A percentile compares a stretch with the other conserved stretches of the same genome.
phyloP scores from a whole-genome alignment of 2,329 filamentous ascomycete genomes.

The Sordariomycetes sp. region DNA sequence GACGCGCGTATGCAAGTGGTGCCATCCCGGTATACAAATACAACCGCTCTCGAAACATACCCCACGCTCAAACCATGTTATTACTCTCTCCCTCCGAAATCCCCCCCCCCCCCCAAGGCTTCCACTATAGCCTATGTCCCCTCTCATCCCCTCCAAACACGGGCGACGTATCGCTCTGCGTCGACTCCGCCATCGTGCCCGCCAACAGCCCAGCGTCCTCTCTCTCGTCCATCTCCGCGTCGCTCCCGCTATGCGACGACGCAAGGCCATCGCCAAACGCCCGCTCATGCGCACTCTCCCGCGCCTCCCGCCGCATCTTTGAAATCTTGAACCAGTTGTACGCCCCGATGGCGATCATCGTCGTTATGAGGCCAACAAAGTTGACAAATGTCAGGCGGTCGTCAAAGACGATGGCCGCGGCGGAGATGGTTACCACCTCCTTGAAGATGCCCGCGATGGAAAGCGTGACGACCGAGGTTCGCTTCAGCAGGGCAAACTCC shows the following conservation, averaged over 20 bases:
- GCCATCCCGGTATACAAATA: background rate
- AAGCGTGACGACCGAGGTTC: constrained; percentile 89
- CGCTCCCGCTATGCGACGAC: constrained; percentile 21
- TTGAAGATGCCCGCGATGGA: constrained; percentile 98
- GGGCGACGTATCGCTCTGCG: constrained; percentile 1
- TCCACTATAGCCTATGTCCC: background rate
- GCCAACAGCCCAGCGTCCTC: constrained; percentile 32
- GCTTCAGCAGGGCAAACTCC: constrained; percentile 88
- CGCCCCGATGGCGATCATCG: constrained; percentile 69
- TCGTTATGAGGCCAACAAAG: constrained; percentile 73
- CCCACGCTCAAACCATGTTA: background rate
- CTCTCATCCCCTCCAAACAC: background rate
- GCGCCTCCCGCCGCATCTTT: constrained; percentile 74
- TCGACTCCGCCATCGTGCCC: background rate
- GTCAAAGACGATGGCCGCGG: constrained; percentile 76
- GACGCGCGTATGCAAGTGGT: background rate
- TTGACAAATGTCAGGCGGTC: constrained; percentile 83
- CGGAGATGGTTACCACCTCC: constrained; percentile 90
- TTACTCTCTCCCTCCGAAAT: background rate
- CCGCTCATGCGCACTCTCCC: constrained; percentile 31
- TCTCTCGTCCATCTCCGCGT: constrained; percentile 26
- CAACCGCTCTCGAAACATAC: background rate
- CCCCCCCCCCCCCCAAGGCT: too few relatives aligned
- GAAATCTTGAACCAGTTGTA: constrained; percentile 94
- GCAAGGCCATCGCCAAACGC: constrained; percentile 14